Evolutionary conservation across 306 rosid species (phyloP).

Genomic region (Amphicarpaea edgeworthii): DNA sequence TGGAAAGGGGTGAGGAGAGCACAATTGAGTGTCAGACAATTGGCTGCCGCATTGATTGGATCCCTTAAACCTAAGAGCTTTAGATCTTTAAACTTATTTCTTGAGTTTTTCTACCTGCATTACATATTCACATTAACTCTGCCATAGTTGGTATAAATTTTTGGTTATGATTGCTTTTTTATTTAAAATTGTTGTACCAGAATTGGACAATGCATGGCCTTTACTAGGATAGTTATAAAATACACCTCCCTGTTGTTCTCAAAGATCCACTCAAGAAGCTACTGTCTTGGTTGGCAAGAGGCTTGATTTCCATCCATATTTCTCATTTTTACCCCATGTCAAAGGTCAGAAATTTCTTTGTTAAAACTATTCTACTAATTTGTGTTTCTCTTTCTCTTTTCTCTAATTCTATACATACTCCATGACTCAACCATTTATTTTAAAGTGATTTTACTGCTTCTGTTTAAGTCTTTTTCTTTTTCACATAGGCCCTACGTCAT

Average conservation of each 20-base stretch:
- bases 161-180: conserved; percentile 20
- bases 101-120: conserved; percentile 11
- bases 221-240: conserved; percentile 91
- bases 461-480: background rate
- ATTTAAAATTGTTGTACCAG: conserved; percentile 58
- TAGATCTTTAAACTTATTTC: too few species aligned
- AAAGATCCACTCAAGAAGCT: conserved; percentile 83
- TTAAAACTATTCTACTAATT: conserved; percentile 8
- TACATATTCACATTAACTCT: background rate
- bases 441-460: conserved; percentile 22
- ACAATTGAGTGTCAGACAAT: background rate
- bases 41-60: background rate
- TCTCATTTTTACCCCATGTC: conserved; percentile 73
- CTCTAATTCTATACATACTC: conserved; percentile 24
- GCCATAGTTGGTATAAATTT: conserved; percentile 3
- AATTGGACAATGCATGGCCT: conserved; percentile 99
- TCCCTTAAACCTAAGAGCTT: background rate
- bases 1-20: conserved; percentile 13
- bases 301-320: conserved; percentile 76
- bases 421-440: background rate
- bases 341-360: conserved; percentile 68
- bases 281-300: conserved; percentile 78
- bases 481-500: conserved; percentile 83
- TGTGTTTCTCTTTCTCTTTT: background rate
- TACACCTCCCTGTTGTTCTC: conserved; percentile 74